Conservation (phyloP, 148 eudicot species). For the Rhododendron vialii region DNA sequence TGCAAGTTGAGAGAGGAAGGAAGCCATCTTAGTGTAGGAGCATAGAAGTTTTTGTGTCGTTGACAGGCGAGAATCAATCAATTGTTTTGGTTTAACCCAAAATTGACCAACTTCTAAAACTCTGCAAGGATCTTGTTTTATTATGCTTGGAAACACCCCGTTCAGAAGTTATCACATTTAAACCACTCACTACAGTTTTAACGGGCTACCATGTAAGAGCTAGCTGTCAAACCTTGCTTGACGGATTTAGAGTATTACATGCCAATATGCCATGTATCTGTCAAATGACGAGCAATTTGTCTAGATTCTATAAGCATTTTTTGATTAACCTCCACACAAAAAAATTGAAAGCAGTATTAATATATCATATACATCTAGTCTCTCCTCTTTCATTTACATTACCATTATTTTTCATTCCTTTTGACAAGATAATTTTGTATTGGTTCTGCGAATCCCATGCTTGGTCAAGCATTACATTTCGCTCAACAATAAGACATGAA, state of each 20-base stretch:
- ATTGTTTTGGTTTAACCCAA: not conserved
- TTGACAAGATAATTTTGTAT: not conserved
- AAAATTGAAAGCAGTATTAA: not conserved
- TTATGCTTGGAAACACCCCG: not conserved
- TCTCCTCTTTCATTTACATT: not conserved
- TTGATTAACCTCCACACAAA: not conserved
- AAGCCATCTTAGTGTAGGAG: not conserved
- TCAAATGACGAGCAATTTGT: not conserved
- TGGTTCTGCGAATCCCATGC: not conserved
- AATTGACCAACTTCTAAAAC: not conserved
- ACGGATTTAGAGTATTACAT: not conserved
- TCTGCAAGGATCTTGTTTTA: not conserved
- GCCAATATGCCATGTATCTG: not conserved
- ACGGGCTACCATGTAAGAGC: not conserved
- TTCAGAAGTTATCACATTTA: not conserved
- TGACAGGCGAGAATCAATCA: not conserved
- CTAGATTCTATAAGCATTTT: not conserved
- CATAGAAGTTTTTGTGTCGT: not conserved
- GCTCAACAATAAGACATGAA: not conserved
- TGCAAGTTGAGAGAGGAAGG: not conserved
- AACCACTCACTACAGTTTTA: not conserved
- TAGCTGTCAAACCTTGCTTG: not conserved
- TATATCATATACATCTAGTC: not conserved
- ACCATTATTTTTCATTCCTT: not conserved
- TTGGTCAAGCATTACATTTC: not conserved